A percentile compares a stretch with the other conserved stretches of the same genome.
phyloP scores from a whole-genome alignment of 2,329 filamentous ascomycete genomes.

The Talaromyces sp. region DNA sequence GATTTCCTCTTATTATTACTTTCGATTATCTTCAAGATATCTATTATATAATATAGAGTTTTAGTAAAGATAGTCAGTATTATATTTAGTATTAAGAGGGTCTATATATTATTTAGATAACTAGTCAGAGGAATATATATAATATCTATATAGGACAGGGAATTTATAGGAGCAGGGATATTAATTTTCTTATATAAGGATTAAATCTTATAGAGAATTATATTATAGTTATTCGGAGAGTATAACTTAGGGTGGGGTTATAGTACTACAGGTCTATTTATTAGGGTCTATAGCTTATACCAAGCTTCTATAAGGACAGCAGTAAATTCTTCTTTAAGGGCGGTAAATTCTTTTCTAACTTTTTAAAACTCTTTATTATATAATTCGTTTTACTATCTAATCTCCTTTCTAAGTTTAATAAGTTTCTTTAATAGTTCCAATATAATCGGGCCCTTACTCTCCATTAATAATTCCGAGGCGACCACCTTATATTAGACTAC shows the following conservation, averaged over 20 bases:
- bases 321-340: no score
- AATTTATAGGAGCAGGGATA: constrained; percentile 1
- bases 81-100: constrained; percentile 17
- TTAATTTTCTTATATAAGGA: constrained; percentile 18
- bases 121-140: constrained; percentile 15
- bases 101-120: constrained; percentile 24
- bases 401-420: constrained; percentile 25
- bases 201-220: constrained; percentile 24
- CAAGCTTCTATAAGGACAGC: constrained; percentile 19
- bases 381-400: constrained; percentile 21
- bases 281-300: constrained; percentile 19
- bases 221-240: constrained; percentile 17
- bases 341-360: constrained; percentile 21
- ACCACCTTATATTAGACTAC: constrained; percentile 14
- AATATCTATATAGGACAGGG: constrained; percentile 24
- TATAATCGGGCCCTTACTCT: constrained; percentile 12
- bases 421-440: constrained; percentile 18
- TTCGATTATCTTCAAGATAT: constrained; percentile 18
- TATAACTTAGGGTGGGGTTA: constrained; percentile 15
- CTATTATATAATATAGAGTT: constrained; percentile 15
- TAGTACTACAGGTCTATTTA: constrained; percentile 15
- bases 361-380: constrained; percentile 25
- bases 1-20: constrained; percentile 12
- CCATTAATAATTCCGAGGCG: constrained; percentile 13
- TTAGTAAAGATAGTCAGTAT: constrained; percentile 22